Percentiles rank a stretch among this genome's conserved stretches.
Conservation (phyloP, 805 yeast genomes). For the Starmerella powellii region DNA sequence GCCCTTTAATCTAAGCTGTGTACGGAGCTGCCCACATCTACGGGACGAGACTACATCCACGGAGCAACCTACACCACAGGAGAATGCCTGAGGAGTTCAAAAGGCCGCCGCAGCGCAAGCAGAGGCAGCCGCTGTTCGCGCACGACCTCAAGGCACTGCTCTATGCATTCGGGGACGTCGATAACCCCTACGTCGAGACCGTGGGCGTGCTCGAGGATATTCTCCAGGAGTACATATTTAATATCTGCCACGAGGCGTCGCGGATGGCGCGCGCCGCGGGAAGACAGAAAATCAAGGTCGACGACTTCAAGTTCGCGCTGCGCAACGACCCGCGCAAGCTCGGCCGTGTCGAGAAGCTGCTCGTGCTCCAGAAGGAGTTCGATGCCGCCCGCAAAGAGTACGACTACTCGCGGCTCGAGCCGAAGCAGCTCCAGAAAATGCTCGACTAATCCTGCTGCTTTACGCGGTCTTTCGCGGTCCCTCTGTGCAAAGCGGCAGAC, state of each 20-base stretch:
- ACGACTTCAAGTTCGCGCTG: constrained; percentile 59
- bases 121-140: constrained; percentile 27
- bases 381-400: constrained; percentile 55
- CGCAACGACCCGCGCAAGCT: constrained; percentile 54
- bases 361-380: constrained; percentile 48
- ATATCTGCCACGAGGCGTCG: constrained; percentile 45
- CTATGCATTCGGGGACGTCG: constrained; percentile 62
- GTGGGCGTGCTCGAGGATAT: constrained; percentile 57
- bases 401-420: constrained; percentile 43
- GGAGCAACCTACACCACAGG: too few species aligned
- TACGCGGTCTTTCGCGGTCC: neutral
- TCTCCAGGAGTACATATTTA: constrained; percentile 49
- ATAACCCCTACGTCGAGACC: constrained; percentile 55
- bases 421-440: constrained; percentile 28
- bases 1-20: too few species aligned
- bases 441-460: constrained; percentile 20
- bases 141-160: constrained; percentile 44
- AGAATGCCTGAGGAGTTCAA: constrained; percentile 9
- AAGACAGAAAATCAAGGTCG: constrained; percentile 54
- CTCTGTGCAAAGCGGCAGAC: too few species aligned
- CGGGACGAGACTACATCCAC: too few species aligned
- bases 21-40: too few species aligned
- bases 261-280: constrained; percentile 40
- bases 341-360: constrained; percentile 56
- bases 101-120: constrained; percentile 8